Evolutionary conservation across 2,329 filamentous ascomycete genomes (phyloP).

Genomic region (Colletotrichum musae): DNA sequence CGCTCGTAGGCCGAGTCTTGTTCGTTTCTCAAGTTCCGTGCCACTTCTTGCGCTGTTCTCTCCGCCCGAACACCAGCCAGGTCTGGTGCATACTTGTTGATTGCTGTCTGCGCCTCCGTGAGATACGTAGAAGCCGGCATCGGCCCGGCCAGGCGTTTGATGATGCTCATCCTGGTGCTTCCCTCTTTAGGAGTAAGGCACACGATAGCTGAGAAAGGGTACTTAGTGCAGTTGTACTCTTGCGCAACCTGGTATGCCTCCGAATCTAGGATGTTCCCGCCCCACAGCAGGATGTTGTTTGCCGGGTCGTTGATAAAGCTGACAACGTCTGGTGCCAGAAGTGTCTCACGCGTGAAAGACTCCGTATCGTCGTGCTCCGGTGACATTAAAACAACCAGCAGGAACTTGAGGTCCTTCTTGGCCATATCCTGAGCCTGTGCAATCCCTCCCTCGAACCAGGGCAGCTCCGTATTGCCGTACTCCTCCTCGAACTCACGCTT

Average conservation of each 20-base stretch:
- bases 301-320: conserved; percentile 80
- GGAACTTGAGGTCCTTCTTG: conserved; percentile 91
- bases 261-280: conserved; percentile 90
- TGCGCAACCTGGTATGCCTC: conserved; percentile 95
- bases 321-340: conserved; percentile 82
- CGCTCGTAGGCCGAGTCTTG: conserved; percentile 96
- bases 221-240: conserved; percentile 90
- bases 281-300: conserved; percentile 91
- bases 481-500: conserved; percentile 96
- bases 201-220: conserved; percentile 89
- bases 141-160: conserved; percentile 83
- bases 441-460: conserved; percentile 90
- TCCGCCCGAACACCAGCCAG: conserved; percentile 82
- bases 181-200: conserved; percentile 90
- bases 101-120: conserved; percentile 79
- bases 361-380: conserved; percentile 95
- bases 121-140: conserved; percentile 80
- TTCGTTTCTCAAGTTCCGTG: conserved; percentile 85
- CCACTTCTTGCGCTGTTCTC: conserved; percentile 83
- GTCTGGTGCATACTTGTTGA: conserved; percentile 82
- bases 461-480: conserved; percentile 80
- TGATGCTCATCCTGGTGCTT: conserved; percentile 89
- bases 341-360: conserved; percentile 84
- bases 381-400: conserved; percentile 89
- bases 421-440: conserved; percentile 91